Base-by-base conservation (phyloP, 345 rosid species). In the Mallotus nudiflorus region DNA sequence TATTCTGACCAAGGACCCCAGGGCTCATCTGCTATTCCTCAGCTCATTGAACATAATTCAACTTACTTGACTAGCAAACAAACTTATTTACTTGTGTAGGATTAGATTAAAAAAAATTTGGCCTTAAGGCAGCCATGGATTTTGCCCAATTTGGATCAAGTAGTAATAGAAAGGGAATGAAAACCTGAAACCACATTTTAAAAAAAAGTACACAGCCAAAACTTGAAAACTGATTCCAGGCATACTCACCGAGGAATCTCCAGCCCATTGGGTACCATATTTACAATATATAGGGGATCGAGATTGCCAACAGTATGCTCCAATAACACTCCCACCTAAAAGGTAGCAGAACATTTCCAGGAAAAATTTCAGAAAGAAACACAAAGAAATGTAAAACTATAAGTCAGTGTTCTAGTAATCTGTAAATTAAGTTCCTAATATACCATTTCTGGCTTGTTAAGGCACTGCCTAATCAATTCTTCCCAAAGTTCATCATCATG, bases 261-360 rank as follows among this genome's bases (percentile, higher is more conserved):
- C 87, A 96, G 77, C 66, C 99, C 99, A 82, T 90, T 91, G 58
- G 98, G 99, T 74, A 96, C 94, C 93, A 87, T 87, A 76, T 92
- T 96, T 77, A 96, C 99, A 59, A 96, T 96, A 76, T 92, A 89
- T 42, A 92, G 86, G 73, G 98, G 99, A 79, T 96, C 97, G 12
- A 92, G 98, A 84, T 96, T 89, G 73, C 99, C 99, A 67, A 96
- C 98, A 5, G 99, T 96, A 85, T 96, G 99, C 82, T 96, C 99
- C 77, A 96, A 82, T 81, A 92, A 68, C 77, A 96, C 81, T 33
- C 99, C 98, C 29, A 96, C 98, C 98, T 94, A 81, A 69, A n/a
- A 84, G 74, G 78, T 44, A 67, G 71, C 42, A 42, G 22, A 79
- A 71, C 25, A 71, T 49, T 31, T 37, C 77, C 45, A 68, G 65